Percentiles rank a stretch among this genome's conserved stretches.
phyloP scores from a whole-genome alignment of 73 alveolate genomes.

The Paramecium sexaurelia region DNA sequence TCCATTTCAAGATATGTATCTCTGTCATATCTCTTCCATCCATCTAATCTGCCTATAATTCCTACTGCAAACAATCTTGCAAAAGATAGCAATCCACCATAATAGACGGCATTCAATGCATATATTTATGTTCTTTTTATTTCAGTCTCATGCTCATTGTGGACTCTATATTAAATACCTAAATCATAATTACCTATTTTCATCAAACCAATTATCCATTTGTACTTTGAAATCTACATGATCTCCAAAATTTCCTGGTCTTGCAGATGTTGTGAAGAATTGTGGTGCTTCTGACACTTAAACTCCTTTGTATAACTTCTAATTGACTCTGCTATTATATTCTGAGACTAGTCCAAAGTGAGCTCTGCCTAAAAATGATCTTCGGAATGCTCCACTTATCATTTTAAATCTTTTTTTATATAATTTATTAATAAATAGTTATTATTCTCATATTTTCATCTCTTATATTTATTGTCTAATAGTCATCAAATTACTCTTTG shows the following conservation, averaged over 20 bases:
- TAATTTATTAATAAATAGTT: constrained; percentile 19
- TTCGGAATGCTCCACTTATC: constrained; percentile 4
- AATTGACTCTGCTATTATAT: constrained; percentile 84
- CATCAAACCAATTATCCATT: constrained; percentile 95
- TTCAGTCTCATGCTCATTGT: constrained; percentile 91
- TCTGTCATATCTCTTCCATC: constrained; percentile 86
- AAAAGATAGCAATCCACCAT: constrained; percentile 65
- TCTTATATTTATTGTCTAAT: neutral
- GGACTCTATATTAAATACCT: constrained; percentile 68
- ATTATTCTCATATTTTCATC: constrained; percentile 24
- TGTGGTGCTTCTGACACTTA: constrained; percentile 81
- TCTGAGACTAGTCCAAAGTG: constrained; percentile 83
- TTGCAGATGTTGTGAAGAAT: constrained; percentile 88
- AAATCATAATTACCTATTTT: constrained; percentile 72
- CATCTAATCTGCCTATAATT: constrained; percentile 69
- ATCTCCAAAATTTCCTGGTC: constrained; percentile 94
- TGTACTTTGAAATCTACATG: constrained; percentile 87
- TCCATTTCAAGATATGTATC: constrained; percentile 91
- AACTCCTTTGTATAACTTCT: constrained; percentile 80
- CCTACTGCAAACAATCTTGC: constrained; percentile 71
- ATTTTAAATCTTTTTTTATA: constrained; percentile 21
- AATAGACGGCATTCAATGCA: constrained; percentile 76
- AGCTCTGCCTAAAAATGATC: constrained; percentile 20
- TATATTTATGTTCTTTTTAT: constrained; percentile 90
- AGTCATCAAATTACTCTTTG: neutral